Base-by-base conservation (phyloP, 2,329 filamentous ascomycete species). In the Microsporum ferrugineum region DNA sequence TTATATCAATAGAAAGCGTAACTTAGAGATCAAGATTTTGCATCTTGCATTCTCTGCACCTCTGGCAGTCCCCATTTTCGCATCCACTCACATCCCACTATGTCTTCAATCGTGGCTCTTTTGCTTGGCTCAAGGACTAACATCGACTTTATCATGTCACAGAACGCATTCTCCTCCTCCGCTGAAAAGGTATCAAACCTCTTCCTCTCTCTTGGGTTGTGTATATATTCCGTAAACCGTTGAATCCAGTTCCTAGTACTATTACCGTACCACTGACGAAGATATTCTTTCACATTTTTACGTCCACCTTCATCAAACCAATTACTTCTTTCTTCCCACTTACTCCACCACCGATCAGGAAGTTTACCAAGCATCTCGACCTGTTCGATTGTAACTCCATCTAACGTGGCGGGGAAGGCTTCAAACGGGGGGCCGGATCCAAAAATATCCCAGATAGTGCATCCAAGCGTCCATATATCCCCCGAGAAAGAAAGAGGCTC, bases 381-480 rank as follows among this genome's bases (percentile, higher is more conserved):
- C 62, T 69, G 67, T 53, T 71, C 64, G 10, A 62, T 63, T 38
- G 63, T 66, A 23, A 67, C 63, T 14, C 66, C 62, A 60, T 69
- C 68, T 38, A 62, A 57, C 2, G 63, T 63, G 23, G 63, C 62
- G 3, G 67, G 58, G n/a, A 66, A 65, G 23, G 67, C 58, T 45
- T 65, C 65, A 57, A 70, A 65, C 17, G 68, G 63, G 5, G 66
- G 63, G 10, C 62, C 60, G 5, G 62, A 59, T n/a, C 67, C 67
- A 33, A 75, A 65, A 5, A 75, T 58, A 39, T 67, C 70, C 64
- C 69, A 75, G n/a, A 75, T 72, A 0, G 65, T 61, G 57, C 71
- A 75, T 0, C 64, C 68, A 17, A 75, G 67, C 17, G 70, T 73
- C 72, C 72, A 75, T 10, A 73, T 71, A 60, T 76, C 72, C 2